These are phyloP conservation scores for Lachancea waltii DNA, from an alignment of 805 yeast genomes.

Conservation along the genomic window DNA sequence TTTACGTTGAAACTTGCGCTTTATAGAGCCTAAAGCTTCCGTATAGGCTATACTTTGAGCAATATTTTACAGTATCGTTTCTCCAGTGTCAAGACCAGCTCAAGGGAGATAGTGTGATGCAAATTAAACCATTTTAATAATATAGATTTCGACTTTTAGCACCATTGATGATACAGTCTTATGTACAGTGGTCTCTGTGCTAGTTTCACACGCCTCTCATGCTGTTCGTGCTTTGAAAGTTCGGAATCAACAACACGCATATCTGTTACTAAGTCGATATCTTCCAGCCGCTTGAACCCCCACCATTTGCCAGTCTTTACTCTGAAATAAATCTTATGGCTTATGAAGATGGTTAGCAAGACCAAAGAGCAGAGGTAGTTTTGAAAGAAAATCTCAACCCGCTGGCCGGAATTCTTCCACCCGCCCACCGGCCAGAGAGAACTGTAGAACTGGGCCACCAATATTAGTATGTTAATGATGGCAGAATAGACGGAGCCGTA, in stretches of 20 bases:
- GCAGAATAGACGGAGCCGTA: constrained; percentile 52
- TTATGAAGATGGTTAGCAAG: constrained; percentile 41
- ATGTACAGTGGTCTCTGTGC: constrained; percentile 37
- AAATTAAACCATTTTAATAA: too few species aligned
- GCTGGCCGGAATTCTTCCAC: constrained; percentile 27
- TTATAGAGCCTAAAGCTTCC: too few species aligned
- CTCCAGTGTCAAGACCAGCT: too few species aligned
- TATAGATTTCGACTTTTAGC: too few species aligned
- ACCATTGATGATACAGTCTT: constrained; percentile 36
- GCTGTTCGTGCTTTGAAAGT: constrained; percentile 38
- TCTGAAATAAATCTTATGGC: constrained; percentile 42
- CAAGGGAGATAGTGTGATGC: too few species aligned
- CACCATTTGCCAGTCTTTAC: constrained; percentile 15
- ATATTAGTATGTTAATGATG: constrained; percentile 43
- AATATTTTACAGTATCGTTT: too few species aligned
- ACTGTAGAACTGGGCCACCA: constrained; percentile 64
- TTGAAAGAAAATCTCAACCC: constrained; percentile 46
- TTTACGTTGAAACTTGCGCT: too few species aligned
- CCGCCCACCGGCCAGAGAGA: constrained; percentile 56
- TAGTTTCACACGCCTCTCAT: constrained; percentile 35
- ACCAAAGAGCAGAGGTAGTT: constrained; percentile 52
- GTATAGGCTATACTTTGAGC: too few species aligned
- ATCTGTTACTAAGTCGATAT: constrained; percentile 50
- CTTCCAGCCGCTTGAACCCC: constrained; percentile 33
- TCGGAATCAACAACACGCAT: constrained; percentile 45